A percentile compares a stretch with the other conserved stretches of the same genome.
Conservation (phyloP, 306 rosid genomes). For the Lathyrus tuberosus region DNA sequence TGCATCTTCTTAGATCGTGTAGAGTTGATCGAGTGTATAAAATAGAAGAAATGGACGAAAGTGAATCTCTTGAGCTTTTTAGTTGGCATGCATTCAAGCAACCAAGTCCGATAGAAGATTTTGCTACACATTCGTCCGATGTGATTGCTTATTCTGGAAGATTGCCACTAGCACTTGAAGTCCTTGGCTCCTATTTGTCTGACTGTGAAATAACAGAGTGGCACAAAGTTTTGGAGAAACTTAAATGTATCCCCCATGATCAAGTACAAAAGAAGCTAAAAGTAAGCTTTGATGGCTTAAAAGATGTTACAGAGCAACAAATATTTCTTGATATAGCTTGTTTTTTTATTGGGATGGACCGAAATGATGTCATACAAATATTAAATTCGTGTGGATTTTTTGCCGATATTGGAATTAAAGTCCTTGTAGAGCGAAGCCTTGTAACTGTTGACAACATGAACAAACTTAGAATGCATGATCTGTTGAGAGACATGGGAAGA, state of each 20-base stretch:
- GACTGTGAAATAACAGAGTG: conserved; percentile 12
- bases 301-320: not conserved
- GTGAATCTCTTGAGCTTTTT: conserved; percentile 27
- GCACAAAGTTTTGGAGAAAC: conserved; percentile 20
- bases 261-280: conserved; percentile 14
- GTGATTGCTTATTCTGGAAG: conserved; percentile 15
- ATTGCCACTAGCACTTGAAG: conserved; percentile 34
- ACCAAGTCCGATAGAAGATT: not conserved
- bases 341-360: no score
- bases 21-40: not conserved
- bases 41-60: conserved; percentile 1
- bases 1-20: no score
- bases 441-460: conserved; percentile 8
- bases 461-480: conserved; percentile 35
- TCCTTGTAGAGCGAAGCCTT: conserved; percentile 13
- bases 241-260: conserved; percentile 1
- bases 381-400: no score
- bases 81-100: conserved; percentile 24
- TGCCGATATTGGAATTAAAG: conserved; percentile 10
- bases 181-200: conserved; percentile 30
- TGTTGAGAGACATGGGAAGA: conserved; percentile 35
- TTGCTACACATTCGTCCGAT: not conserved
- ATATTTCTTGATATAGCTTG: no score
- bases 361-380: no score
- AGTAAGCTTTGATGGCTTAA: conserved; percentile 15